Evolutionary conservation across 345 rosid genomes (phyloP).

Genomic region (Eucalyptus curtisii): DNA sequence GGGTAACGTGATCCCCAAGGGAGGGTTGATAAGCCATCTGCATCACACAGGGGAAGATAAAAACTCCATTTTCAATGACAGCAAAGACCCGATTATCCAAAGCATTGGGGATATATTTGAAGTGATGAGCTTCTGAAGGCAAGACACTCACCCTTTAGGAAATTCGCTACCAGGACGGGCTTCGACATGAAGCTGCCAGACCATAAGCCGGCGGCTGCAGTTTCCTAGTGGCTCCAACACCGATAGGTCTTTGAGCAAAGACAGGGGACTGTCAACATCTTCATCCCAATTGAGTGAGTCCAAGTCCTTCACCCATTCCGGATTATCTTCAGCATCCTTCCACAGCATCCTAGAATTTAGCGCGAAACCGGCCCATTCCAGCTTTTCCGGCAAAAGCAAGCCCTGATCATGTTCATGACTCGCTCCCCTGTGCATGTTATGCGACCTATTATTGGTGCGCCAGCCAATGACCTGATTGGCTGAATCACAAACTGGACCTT

Average conservation of each 20-base stretch:
- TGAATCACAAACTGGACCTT: conserved; percentile 89
- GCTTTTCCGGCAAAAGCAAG: conserved; percentile 52
- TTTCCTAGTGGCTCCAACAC: conserved; percentile 87
- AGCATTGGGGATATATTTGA: not conserved
- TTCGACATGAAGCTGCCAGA: conserved; percentile 98
- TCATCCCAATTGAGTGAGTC: conserved; percentile 15
- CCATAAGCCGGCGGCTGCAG: conserved; percentile 73
- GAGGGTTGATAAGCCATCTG: conserved; percentile 91
- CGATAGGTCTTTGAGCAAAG: conserved; percentile 53
- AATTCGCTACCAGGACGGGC: conserved; percentile 91
- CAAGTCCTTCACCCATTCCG: conserved; percentile 67
- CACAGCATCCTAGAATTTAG: conserved; percentile 80
- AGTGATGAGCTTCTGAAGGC: not conserved
- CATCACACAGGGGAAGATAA: not conserved
- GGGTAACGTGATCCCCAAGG: conserved; percentile 69
- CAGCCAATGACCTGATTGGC: conserved; percentile 61
- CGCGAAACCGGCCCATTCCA: conserved; percentile 94
- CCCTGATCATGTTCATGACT: conserved; percentile 55
- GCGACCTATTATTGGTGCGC: conserved; percentile 57
- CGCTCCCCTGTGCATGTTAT: conserved; percentile 42
- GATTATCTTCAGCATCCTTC: conserved; percentile 62
- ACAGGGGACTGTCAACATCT: conserved; percentile 57
- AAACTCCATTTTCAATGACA: not conserved
- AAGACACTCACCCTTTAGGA: conserved; percentile 66
- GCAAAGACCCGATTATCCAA: not conserved